These are phyloP conservation scores for Oidium heveae DNA, from an alignment of 2,329 filamentous ascomycete genomes.

Conservation along the genomic window DNA sequence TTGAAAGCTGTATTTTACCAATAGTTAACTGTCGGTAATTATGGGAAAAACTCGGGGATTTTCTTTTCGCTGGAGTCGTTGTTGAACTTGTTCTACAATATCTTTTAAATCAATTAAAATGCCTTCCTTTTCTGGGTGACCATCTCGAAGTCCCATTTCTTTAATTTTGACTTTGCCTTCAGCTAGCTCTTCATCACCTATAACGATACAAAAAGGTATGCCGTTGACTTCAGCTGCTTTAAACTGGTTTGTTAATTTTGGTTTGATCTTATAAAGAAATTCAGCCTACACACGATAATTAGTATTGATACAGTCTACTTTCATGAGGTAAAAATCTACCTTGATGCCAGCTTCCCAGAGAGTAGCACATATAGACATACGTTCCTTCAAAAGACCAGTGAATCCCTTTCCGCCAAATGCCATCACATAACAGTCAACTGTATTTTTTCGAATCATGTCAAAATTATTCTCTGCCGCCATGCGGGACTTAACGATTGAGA, in stretches of 20 bases:
- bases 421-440: conserved; percentile 87
- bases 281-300: conserved; percentile 34
- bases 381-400: conserved; percentile 54
- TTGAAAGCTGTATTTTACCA: too few relatives aligned
- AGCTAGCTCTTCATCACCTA: conserved; percentile 74
- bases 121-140: conserved; percentile 77
- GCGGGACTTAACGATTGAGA: conserved; percentile 65
- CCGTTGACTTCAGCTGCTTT: conserved; percentile 62
- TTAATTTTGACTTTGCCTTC: conserved; percentile 73
- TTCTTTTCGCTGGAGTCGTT: conserved; percentile 17
- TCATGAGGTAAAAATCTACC: conserved; percentile 18
- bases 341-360: conserved; percentile 80
- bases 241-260: conserved; percentile 72
- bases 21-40: too few relatives aligned
- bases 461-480: conserved; percentile 34
- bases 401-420: conserved; percentile 75
- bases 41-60: neutral
- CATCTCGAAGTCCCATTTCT: conserved; percentile 53
- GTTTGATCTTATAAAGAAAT: conserved; percentile 73
- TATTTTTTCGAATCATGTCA: conserved; percentile 34
- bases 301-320: neutral
- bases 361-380: conserved; percentile 51
- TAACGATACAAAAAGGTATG: conserved; percentile 65
- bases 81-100: conserved; percentile 37
- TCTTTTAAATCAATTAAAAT: conserved; percentile 41